Conservation (phyloP, 495 filamentous ascomycete species). For the Talaromyces liani region DNA sequence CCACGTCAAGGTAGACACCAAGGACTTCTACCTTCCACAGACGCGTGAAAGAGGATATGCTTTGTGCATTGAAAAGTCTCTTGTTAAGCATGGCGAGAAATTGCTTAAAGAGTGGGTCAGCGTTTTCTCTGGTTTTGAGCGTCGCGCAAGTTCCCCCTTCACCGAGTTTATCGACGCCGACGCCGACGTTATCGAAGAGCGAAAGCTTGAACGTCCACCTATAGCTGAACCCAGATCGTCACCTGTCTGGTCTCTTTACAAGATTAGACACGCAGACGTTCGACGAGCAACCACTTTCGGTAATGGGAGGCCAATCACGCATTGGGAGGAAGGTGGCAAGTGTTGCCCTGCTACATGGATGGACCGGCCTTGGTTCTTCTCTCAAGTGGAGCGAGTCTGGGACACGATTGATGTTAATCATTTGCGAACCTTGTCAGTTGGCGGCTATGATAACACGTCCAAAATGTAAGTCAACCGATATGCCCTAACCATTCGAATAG, state of each 20-base stretch:
- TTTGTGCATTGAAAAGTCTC: conserved; percentile 46
- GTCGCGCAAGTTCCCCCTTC: conserved; percentile 56
- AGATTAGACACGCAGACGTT: conserved; percentile 46
- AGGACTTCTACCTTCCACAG: conserved; percentile 73
- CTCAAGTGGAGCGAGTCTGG: conserved; percentile 48
- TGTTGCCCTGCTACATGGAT: conserved; percentile 47
- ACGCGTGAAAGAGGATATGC: conserved; percentile 70
- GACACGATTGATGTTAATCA: conserved; percentile 64
- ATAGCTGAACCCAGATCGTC: conserved; percentile 26
- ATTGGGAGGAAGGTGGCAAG: conserved; percentile 46
- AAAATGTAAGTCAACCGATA: conserved; percentile 46
- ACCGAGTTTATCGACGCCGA: conserved; percentile 53
- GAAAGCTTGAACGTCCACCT: conserved; percentile 42
- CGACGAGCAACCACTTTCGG: conserved; percentile 42
- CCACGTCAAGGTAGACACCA: conserved; percentile 52
- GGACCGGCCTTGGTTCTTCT: conserved; percentile 40
- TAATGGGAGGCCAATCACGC: conserved; percentile 43
- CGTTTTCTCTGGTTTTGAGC: conserved; percentile 37
- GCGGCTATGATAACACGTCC: conserved; percentile 50
- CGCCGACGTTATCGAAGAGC: conserved; percentile 48
- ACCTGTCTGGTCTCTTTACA: conserved; percentile 49
- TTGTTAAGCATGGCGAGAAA: conserved; percentile 17
- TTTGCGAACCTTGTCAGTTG: conserved; percentile 30
- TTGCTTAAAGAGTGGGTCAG: conserved; percentile 24
- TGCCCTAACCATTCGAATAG: not conserved